phyloP scores from a whole-genome alignment of 1,139 yeast genomes.

The Wickerhamomyces sp. region DNA sequence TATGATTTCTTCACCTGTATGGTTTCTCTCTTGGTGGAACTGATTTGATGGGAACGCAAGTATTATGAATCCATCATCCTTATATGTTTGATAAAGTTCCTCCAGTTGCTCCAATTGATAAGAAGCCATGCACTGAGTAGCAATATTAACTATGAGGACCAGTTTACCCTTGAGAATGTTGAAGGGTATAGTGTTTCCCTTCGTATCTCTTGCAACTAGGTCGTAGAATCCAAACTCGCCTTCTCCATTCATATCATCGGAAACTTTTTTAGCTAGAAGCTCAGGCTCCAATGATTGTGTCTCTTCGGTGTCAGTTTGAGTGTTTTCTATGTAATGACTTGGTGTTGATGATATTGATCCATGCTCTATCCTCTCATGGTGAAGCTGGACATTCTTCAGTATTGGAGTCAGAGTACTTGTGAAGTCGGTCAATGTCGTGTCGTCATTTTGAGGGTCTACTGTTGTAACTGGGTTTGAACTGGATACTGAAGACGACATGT shows the following conservation, averaged over 20 bases:
- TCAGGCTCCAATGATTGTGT: no score
- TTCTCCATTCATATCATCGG: neutral
- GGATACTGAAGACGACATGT: no score
- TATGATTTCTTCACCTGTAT: constrained; percentile 52
- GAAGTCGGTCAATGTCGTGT: no score
- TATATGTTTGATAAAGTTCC: constrained; percentile 64
- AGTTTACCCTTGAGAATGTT: constrained; percentile 70
- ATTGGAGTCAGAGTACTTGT: no score
- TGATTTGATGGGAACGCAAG: constrained; percentile 90
- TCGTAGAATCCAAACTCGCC: constrained; percentile 29
- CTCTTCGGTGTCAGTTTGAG: no score
- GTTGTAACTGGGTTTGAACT: no score
- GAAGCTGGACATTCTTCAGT: no score
- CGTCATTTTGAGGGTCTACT: no score
- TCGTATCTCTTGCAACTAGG: constrained; percentile 42
- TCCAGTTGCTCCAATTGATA: constrained; percentile 74
- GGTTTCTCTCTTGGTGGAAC: constrained; percentile 83
- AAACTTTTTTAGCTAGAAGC: no score
- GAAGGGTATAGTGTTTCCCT: constrained; percentile 56
- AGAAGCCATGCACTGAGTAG: constrained; percentile 55
- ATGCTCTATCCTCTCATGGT: no score
- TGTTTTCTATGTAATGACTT: no score
- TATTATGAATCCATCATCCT: constrained; percentile 61
- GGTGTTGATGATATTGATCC: no score
- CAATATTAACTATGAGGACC: constrained; percentile 78